These are phyloP conservation scores for Cryphonectria parasitica DNA, from an alignment of 2,329 filamentous ascomycete genomes.

Conservation along the genomic window DNA sequence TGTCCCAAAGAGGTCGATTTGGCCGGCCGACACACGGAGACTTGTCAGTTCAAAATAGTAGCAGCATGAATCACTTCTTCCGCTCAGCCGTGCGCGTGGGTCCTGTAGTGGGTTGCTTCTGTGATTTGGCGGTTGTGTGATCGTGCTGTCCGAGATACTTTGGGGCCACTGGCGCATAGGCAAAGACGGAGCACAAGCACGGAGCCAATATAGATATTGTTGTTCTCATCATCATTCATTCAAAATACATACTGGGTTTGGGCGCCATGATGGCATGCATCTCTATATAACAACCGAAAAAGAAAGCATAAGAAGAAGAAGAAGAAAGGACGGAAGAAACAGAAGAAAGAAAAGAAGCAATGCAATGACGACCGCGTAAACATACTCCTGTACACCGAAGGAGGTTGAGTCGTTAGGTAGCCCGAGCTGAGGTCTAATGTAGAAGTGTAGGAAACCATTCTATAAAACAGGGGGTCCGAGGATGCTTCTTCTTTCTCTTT, in stretches of 20 bases:
- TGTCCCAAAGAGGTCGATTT: too few species aligned
- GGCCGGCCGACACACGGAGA: too few species aligned
- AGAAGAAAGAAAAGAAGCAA: conserved; percentile 11
- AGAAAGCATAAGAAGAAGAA: neutral
- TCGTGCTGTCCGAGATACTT: too few species aligned
- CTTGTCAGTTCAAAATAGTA: too few species aligned
- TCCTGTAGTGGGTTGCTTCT: neutral
- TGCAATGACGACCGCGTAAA: conserved; percentile 12
- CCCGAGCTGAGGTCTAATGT: conserved; percentile 26
- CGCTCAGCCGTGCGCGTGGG: neutral
- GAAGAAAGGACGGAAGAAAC: too few species aligned
- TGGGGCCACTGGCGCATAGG: neutral
- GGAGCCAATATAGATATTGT: conserved; percentile 11
- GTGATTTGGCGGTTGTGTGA: neutral
- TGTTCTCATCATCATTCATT: conserved; percentile 25
- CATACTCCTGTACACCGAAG: conserved; percentile 22
- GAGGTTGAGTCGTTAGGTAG: conserved; percentile 12
- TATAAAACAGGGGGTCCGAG: conserved; percentile 14
- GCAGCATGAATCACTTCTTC: neutral
- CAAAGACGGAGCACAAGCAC: neutral
- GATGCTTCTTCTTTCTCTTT: neutral
- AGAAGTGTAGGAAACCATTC: conserved; percentile 10
- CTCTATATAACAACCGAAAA: conserved; percentile 17
- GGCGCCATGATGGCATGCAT: conserved; percentile 28
- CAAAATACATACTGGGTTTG: conserved; percentile 20